Conservation (phyloP, 345 rosid genomes). For the Eucalyptus rudis region DNA sequence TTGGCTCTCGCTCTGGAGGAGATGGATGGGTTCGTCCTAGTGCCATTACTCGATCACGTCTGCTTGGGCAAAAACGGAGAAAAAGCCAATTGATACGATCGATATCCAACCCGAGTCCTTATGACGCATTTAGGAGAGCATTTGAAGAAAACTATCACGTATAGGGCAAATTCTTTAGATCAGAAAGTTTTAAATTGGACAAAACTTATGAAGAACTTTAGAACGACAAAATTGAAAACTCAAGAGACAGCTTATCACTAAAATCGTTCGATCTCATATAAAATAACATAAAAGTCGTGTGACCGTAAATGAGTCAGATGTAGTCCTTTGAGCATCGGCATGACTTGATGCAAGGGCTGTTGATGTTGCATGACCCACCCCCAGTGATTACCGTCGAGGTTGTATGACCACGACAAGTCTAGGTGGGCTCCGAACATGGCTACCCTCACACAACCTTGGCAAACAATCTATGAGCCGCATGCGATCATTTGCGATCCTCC, state of each 20-base stretch:
- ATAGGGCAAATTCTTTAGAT: not conserved
- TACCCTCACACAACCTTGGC: not conserved
- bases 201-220: not conserved
- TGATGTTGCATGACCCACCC: not conserved
- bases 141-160: not conserved
- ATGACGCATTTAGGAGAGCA: not conserved
- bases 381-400: too few relatives aligned
- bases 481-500: not conserved
- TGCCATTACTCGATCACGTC: not conserved
- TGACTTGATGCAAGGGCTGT: not conserved
- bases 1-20: not conserved
- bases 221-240: not conserved
- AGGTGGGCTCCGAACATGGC: not conserved
- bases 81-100: not conserved
- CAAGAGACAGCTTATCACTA: not conserved
- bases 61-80: not conserved
- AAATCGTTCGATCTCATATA: rapidly evolving
- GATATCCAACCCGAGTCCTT: not conserved
- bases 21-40: not conserved
- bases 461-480: not conserved
- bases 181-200: not conserved
- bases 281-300: rapidly evolving
- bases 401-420: not conserved
- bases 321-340: not conserved
- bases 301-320: not conserved